Base-by-base conservation (phyloP, 352 stramenopile genomes). In the Globisporangium camurandrum region DNA sequence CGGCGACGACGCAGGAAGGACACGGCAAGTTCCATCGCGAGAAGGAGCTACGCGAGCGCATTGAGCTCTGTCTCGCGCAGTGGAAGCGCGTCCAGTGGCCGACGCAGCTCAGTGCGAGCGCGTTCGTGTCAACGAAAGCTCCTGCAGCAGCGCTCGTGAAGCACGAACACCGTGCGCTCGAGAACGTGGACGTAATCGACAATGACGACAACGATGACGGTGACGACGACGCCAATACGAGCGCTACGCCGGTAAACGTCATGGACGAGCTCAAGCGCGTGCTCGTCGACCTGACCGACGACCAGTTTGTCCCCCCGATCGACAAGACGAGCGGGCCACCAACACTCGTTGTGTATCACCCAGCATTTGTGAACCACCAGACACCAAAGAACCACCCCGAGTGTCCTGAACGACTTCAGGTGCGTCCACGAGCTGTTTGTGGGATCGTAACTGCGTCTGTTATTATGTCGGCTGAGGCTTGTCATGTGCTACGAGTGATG, bases 381-480 rank as follows among this genome's bases (percentile, higher is more conserved):
- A 93, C 82, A 5, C 82, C 82, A 7, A 82, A 85, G 54, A 74
- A 89, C 42, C 81, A 93, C 59, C 78, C 81, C 0, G 81, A 93
- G 52, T 93, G 78, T 37, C 81, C 81, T 1, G 76, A 89, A 43
- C 75, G 81, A n/a, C 67, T 93, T 40, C 82, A 84, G 49, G 80
- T 88, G 59, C 57, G 76, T 81, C 36, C 14, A 19, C 49, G 4
- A 22, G 14, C 46, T 62, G 14, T 56, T 8, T 37, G 36, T 33
- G n/a, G n/a, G n/a, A n/a, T n/a, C n/a, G n/a, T n/a, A n/a, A n/a
- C n/a, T n/a, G n/a, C n/a, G n/a, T n/a, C n/a, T n/a, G n/a, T n/a
- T n/a, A n/a, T n/a, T n/a, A n/a, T n/a, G n/a, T n/a, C n/a, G n/a
- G n/a, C n/a, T n/a, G n/a, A n/a, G n/a, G n/a, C n/a, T n/a, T n/a